These are phyloP conservation scores for Nannochloropsis gaditana DNA, from an alignment of 108 stramenopile genomes.

Conservation along the genomic window DNA sequence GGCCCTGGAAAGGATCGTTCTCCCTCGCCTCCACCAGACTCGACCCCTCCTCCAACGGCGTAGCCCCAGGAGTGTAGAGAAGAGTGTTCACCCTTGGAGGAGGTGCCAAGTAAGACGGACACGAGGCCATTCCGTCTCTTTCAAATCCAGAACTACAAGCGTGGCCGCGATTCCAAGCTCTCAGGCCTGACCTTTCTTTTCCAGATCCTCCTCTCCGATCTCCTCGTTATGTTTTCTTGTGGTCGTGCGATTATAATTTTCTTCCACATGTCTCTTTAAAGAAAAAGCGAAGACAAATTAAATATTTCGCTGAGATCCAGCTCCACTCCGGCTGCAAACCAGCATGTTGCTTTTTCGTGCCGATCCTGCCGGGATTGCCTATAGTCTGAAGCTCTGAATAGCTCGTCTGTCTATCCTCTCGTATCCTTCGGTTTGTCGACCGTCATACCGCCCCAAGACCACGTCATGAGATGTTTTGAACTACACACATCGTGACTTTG, in stretches of 20 bases:
- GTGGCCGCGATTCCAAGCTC: too few species aligned
- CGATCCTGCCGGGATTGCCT: too few species aligned
- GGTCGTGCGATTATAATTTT: conserved; percentile 6
- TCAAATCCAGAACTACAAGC: neutral
- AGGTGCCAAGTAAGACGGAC: neutral
- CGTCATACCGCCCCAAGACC: too few species aligned
- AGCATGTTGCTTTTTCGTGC: too few species aligned
- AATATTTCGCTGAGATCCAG: too few species aligned
- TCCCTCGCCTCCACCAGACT: neutral
- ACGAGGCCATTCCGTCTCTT: neutral
- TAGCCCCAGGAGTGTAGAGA: neutral
- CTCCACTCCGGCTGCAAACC: too few species aligned
- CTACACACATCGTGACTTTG: too few species aligned
- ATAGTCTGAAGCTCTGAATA: too few species aligned
- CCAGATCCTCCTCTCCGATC: neutral
- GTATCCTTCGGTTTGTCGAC: too few species aligned
- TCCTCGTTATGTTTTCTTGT: neutral
- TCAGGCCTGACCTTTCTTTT: too few species aligned
- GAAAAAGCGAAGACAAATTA: neutral
- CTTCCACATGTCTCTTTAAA: neutral
- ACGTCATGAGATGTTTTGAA: too few species aligned
- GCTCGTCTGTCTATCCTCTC: too few species aligned
- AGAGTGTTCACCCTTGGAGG: neutral
- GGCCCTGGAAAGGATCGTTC: neutral
- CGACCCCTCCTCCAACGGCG: neutral